phyloP scores from a whole-genome alignment of 176 grass and related monocot genomes.

The Juncus effusus region DNA sequence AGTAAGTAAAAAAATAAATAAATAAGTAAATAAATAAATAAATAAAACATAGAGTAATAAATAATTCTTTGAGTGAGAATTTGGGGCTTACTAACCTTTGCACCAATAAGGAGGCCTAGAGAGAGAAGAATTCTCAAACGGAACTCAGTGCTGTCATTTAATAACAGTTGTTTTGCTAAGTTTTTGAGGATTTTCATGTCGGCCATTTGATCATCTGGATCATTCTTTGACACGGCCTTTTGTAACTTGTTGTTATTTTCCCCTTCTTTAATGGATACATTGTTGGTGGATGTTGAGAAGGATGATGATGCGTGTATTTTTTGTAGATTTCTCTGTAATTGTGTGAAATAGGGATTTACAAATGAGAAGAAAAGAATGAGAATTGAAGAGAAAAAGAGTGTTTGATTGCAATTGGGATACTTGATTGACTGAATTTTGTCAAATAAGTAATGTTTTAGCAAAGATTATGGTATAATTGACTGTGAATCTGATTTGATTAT shows the following conservation, averaged over 20 bases:
- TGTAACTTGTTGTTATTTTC: conserved; percentile 45
- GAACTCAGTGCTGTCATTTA: conserved; percentile 81
- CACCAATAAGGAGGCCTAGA: conserved; percentile 73
- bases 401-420: background rate
- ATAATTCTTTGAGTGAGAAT: conserved; percentile 10
- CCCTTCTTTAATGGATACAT: conserved; percentile 36
- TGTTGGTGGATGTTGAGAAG: conserved; percentile 72
- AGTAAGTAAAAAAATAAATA: conserved; percentile 7
- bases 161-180: conserved; percentile 72
- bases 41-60: conserved; percentile 13
- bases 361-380: too few relatives aligned
- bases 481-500: too few relatives aligned
- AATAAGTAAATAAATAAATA: too few relatives aligned
- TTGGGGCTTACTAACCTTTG: conserved; percentile 55
- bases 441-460: background rate
- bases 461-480: too few relatives aligned
- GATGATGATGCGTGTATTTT: conserved; percentile 51
- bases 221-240: conserved; percentile 44
- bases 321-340: conserved; percentile 36
- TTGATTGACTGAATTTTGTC: background rate
- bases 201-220: conserved; percentile 64
- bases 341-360: too few relatives aligned
- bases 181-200: conserved; percentile 70
- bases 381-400: background rate
- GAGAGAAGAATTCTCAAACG: conserved; percentile 76